These are phyloP conservation scores for Peniophora sp. DNA, from an alignment of 1,284 basidiomycete genomes.

Conservation along the genomic window DNA sequence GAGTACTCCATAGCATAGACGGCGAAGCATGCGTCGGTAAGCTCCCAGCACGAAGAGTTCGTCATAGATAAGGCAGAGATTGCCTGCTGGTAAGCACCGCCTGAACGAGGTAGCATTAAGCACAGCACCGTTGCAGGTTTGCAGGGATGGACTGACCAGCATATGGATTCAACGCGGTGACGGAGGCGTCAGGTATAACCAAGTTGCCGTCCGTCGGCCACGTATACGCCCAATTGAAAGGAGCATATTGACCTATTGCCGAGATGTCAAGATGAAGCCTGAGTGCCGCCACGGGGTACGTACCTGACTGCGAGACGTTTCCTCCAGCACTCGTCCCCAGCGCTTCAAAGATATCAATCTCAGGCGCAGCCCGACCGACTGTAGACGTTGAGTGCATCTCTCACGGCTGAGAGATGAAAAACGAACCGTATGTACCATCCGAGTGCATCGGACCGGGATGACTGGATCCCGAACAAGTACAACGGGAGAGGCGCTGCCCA, in stretches of 20 bases:
- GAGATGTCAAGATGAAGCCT: too few species aligned
- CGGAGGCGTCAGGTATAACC: slow-evolving; percentile 33
- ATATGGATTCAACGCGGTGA: slow-evolving; percentile 43
- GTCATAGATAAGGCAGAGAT: slow-evolving; percentile 11
- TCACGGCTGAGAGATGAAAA: slow-evolving; percentile 38
- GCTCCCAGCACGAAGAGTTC: slow-evolving; percentile 6
- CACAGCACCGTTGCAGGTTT: too few species aligned
- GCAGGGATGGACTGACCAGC: slow-evolving; percentile 20
- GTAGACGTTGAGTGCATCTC: slow-evolving; percentile 42
- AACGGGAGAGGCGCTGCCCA: slow-evolving; percentile 39
- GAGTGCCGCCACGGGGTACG: too few species aligned
- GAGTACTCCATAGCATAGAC: slow-evolving; percentile 60
- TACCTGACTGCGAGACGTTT: slow-evolving; percentile 36
- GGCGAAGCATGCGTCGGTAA: slow-evolving; percentile 36
- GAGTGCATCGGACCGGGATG: slow-evolving; percentile 49
- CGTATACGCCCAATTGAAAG: slow-evolving; percentile 36
- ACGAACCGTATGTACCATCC: slow-evolving; percentile 35
- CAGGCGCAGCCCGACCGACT: slow-evolving; percentile 42
- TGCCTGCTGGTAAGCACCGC: slow-evolving; percentile 49
- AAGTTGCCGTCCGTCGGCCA: slow-evolving; percentile 30
- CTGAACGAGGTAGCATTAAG: slow-evolving; percentile 10
- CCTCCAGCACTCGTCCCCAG: slow-evolving; percentile 19
- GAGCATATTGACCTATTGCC: slow-evolving; percentile 45
- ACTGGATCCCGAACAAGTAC: slow-evolving; percentile 43
- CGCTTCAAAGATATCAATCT: slow-evolving; percentile 42